Evolutionary conservation across 1,284 basidiomycete species (phyloP), one percentile per base, ranked within the genome.

Genomic region (Hemileccinum hortonii): DNA sequence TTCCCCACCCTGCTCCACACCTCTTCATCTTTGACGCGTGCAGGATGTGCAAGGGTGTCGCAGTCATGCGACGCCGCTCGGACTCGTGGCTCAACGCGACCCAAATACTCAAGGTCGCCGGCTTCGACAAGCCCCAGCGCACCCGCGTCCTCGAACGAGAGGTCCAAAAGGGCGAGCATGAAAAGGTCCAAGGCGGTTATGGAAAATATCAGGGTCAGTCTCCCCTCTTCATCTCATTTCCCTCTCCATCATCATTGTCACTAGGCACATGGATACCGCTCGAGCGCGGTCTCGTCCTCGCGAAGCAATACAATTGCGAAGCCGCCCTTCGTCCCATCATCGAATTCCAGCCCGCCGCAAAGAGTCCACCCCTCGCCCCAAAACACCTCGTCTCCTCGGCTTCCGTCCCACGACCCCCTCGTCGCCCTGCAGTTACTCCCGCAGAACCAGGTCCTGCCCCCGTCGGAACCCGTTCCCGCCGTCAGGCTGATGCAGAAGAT

Each of bases 21-120:
- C 35, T 59, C 57, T 62, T 73, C 57, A 71, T 50, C 49, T 58
- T 60, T 61, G 61, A 70, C 72, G 66, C 70, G 69, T 63, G 55
- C 61, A 92, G 90, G 90, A 91, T 95, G 83, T 94, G 90, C 75
- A 94, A 94, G 70, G 87, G 87, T 53, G 90, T 98, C 64, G 96
- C 97, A 48, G 94, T 99, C 59, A 99, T 99, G 97, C 85, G 96
- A 49, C 82, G 97, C 60, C 86, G 95, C 63, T 82, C 91, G 39
- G 97, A 99, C 74, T 90, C 89, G 44, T 99, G 97, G 92, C 79
- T 98, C 54, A 99, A 99, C 79, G 97, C 97, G 69, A 99, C 97
- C 1, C 97, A 99, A 73, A 98, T 99, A 57, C 84, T 99, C 68
- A 99, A 99, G 72, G 96, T 99, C 61, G 97, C 96, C 32, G 97